phyloP scores from a whole-genome alignment of 169 alveolate genomes.

The Amoebophrya sp. region DNA sequence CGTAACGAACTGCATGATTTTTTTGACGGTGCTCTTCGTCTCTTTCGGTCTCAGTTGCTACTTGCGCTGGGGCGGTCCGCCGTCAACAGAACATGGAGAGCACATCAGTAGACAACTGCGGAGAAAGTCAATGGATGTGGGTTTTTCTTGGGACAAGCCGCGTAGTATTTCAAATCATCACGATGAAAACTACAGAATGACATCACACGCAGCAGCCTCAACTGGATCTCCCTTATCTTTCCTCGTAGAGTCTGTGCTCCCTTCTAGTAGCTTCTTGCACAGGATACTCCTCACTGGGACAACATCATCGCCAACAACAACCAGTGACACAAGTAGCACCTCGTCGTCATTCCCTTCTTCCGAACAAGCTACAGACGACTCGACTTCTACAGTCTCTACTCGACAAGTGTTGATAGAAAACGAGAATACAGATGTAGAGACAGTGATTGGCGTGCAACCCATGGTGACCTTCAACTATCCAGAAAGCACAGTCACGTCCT shows the following conservation, averaged over 20 bases:
- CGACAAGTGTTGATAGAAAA: no score
- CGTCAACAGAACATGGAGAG: background rate
- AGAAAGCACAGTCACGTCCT: slow-evolving; percentile 21
- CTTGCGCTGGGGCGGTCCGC: slow-evolving; percentile 12
- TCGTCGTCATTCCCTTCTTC: background rate
- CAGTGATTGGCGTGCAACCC: background rate
- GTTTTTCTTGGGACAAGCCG: no score
- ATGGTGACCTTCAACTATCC: slow-evolving; percentile 37
- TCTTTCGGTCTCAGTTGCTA: background rate
- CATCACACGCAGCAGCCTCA: background rate
- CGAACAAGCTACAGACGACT: background rate
- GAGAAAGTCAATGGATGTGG: background rate
- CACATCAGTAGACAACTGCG: background rate
- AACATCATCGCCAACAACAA: no score
- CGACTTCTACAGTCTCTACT: no score
- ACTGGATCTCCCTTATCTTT: no score
- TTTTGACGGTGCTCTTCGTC: background rate
- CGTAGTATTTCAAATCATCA: no score
- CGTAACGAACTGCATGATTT: background rate
- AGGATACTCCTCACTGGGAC: no score
- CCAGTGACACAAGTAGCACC: background rate
- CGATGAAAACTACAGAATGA: background rate
- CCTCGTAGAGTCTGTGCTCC: no score
- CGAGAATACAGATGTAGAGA: background rate
- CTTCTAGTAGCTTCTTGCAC: no score